Evolutionary conservation across 768 basidiomycete genomes (phyloP).

Genomic region (Filobasidium wieringae): DNA sequence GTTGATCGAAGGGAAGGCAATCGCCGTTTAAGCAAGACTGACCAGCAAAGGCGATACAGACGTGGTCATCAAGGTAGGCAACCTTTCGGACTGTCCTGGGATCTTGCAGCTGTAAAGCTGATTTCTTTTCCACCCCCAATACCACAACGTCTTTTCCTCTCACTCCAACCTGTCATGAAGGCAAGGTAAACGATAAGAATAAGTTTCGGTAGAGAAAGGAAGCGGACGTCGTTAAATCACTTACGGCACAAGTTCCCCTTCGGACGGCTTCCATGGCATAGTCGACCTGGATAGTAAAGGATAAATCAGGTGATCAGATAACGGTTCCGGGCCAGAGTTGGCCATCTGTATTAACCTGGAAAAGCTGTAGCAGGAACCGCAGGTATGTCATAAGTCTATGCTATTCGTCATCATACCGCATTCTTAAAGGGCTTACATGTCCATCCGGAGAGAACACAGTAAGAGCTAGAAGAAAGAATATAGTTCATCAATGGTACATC

Average conservation of each 20-base stretch:
- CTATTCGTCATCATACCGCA: neutral
- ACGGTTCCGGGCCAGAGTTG: neutral
- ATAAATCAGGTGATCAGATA: neutral
- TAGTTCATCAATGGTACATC: neutral
- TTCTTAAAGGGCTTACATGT: slow-evolving; percentile 49
- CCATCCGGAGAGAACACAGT: slow-evolving; percentile 99
- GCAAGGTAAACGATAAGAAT: neutral
- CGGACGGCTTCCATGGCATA: slow-evolving; percentile 96
- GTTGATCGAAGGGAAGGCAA: neutral
- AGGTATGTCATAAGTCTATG: neutral
- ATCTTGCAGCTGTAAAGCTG: slow-evolving; percentile 91
- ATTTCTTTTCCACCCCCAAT: slow-evolving; percentile 98
- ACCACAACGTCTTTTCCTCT: slow-evolving; percentile 90
- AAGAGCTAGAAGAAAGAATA: slow-evolving; percentile 50
- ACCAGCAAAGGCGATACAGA: slow-evolving; percentile 97
- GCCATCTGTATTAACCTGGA: slow-evolving; percentile 56
- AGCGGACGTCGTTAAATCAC: slow-evolving; percentile 21
- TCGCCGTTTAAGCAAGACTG: too few species aligned
- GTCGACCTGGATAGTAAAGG: slow-evolving; percentile 60
- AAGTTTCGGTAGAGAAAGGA: slow-evolving; percentile 6
- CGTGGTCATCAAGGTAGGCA: slow-evolving; percentile 94
- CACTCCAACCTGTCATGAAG: slow-evolving; percentile 65
- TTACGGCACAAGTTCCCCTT: slow-evolving; percentile 91
- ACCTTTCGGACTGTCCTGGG: slow-evolving; percentile 95
- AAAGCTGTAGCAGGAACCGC: slow-evolving; percentile 34